phyloP scores from a whole-genome alignment of 2,329 filamentous ascomycete species.

The Keithomyces neogunnii region DNA sequence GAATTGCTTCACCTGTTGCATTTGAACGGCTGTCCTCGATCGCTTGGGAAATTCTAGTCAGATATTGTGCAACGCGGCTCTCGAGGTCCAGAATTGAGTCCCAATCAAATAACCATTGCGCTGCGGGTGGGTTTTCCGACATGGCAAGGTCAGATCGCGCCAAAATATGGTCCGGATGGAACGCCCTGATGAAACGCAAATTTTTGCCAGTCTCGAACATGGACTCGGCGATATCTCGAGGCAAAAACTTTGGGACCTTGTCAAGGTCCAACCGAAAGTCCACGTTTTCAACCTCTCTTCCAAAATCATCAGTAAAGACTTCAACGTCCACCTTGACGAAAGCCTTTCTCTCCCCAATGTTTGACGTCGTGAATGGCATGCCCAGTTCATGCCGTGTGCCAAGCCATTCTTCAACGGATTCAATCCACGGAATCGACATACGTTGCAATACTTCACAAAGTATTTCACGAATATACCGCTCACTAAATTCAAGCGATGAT shows the following conservation, averaged over 20 bases:
- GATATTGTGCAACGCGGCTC: constrained; percentile 39
- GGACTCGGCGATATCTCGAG: constrained; percentile 56
- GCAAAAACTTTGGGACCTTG: constrained; percentile 64
- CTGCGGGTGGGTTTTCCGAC: constrained; percentile 41
- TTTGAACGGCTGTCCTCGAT: constrained; percentile 10
- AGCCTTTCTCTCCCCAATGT: constrained; percentile 36
- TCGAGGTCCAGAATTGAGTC: constrained; percentile 57
- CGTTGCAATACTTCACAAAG: constrained; percentile 58
- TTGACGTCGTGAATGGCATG: constrained; percentile 40
- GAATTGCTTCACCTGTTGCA: neutral
- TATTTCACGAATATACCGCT: constrained; percentile 51
- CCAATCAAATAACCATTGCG: constrained; percentile 69
- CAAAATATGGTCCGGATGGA: constrained; percentile 65
- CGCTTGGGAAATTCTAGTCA: constrained; percentile 17
- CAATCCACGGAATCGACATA: constrained; percentile 58
- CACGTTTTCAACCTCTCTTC: constrained; percentile 45
- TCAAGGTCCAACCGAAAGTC: constrained; percentile 56
- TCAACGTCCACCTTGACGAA: constrained; percentile 53
- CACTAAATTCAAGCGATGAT: constrained; percentile 54
- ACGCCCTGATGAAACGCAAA: constrained; percentile 60
- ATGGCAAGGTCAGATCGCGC: constrained; percentile 40
- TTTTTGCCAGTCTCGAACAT: constrained; percentile 78
- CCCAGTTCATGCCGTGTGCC: constrained; percentile 55
- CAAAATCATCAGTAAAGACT: constrained; percentile 49
- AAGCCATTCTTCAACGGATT: constrained; percentile 65